phyloP scores from a whole-genome alignment of 176 grass and related monocot genomes.

The Miscanthus lutarioriparius region DNA sequence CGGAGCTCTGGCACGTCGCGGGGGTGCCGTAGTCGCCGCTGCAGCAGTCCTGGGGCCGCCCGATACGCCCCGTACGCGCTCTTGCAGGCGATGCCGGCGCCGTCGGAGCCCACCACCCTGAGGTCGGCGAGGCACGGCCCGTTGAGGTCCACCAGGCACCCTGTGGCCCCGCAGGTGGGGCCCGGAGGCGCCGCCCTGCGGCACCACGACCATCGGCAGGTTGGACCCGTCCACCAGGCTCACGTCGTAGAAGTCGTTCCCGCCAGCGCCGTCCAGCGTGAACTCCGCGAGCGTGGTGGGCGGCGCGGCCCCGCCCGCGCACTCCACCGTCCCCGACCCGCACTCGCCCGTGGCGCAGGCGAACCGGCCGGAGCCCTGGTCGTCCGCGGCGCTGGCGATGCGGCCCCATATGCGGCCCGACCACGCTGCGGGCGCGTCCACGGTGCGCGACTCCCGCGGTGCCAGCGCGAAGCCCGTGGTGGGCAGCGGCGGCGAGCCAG shows the following conservation, averaged over 20 bases:
- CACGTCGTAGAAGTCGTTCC: constrained; percentile 85
- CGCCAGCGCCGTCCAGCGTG: constrained; percentile 50
- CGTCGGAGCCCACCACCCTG: constrained; percentile 30
- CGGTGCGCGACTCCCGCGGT: constrained; percentile 43
- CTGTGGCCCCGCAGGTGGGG: constrained; percentile 53
- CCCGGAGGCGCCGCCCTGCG: constrained; percentile 35
- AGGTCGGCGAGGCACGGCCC: constrained; percentile 58
- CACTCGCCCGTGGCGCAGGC: constrained; percentile 57
- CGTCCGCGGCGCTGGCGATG: constrained; percentile 33
- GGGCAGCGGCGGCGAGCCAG: constrained; percentile 44
- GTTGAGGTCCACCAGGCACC: constrained; percentile 76
- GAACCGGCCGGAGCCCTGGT: constrained; percentile 26
- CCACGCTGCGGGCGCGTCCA: constrained; percentile 49
- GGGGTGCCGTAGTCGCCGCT: constrained; percentile 55
- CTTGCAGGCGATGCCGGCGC: constrained; percentile 59
- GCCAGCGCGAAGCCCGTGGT: constrained; percentile 62
- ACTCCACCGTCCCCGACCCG: constrained; percentile 45
- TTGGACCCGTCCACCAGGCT: constrained; percentile 90
- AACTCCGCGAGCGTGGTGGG: constrained; percentile 61
- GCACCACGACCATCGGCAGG: constrained; percentile 57
- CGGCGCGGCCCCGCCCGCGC: constrained; percentile 36
- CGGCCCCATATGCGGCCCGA: constrained; percentile 69
- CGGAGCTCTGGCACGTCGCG: constrained; percentile 53
- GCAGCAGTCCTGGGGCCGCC: constrained; percentile 62
- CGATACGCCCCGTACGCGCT: constrained; percentile 79